These are phyloP conservation scores for Phytophthora foliorum DNA, from an alignment of 352 stramenopile species.

Conservation along the genomic window DNA sequence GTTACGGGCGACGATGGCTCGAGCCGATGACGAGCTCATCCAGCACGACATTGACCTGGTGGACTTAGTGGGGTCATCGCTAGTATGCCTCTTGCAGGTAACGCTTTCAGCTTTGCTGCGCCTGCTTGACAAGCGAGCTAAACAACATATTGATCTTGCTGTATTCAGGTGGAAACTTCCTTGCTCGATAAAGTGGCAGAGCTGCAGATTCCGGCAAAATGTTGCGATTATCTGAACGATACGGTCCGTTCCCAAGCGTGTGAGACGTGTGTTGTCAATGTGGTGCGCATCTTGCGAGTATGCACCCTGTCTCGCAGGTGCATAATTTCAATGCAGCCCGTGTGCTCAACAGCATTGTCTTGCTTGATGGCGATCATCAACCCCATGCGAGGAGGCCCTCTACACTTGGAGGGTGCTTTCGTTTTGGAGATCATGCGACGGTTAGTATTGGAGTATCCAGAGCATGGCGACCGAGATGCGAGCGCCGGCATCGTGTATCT, in stretches of 20 bases:
- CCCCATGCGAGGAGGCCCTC: conserved; percentile 50
- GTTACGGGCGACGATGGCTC: conserved; percentile 68
- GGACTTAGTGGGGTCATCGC: conserved; percentile 79
- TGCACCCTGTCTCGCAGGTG: conserved; percentile 66
- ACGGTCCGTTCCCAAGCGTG: conserved; percentile 67
- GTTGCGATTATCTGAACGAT: conserved; percentile 74
- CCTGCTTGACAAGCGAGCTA: not conserved
- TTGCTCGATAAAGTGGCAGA: conserved; percentile 62
- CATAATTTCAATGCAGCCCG: conserved; percentile 64
- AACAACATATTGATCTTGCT: conserved; percentile 6
- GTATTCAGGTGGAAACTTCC: conserved; percentile 69
- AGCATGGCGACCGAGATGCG: conserved; percentile 70
- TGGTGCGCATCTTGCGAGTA: conserved; percentile 76
- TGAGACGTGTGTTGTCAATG: conserved; percentile 70
- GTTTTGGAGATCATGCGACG: conserved; percentile 81
- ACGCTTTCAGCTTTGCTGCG: not conserved
- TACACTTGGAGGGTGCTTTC: conserved; percentile 77
- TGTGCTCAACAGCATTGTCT: conserved; percentile 64
- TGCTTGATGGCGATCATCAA: conserved; percentile 66
- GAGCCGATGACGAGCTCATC: conserved; percentile 69
- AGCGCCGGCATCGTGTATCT: conserved; percentile 79
- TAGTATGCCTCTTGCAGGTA: conserved; percentile 84
- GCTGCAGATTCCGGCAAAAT: conserved; percentile 73
- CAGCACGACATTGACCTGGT: conserved; percentile 76
- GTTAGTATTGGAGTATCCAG: conserved; percentile 72